Evolutionary conservation across 305 asterid genomes (phyloP).

Genomic region (Rubia balearica): DNA sequence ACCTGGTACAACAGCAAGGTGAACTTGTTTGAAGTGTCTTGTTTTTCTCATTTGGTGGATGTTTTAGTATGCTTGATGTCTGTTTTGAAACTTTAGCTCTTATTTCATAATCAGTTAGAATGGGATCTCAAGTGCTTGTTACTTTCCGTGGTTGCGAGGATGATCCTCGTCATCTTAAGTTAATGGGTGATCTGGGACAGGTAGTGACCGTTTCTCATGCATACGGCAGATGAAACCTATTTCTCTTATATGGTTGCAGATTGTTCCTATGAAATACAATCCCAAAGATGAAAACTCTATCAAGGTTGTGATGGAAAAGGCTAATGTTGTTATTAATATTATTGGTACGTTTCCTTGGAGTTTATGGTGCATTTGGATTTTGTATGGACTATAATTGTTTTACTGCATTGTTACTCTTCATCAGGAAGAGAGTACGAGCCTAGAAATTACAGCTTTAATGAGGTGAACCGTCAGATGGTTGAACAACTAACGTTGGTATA

Average conservation of each 20-base stretch:
- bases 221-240: not conserved
- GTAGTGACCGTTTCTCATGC: conserved; percentile 27
- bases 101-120: conserved; percentile 52
- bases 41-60: not conserved
- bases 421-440: conserved; percentile 95
- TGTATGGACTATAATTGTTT: conserved; percentile 8
- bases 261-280: conserved; percentile 86
- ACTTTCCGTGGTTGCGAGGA: conserved; percentile 98
- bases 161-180: conserved; percentile 85
- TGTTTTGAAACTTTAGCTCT: conserved; percentile 10
- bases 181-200: conserved; percentile 99
- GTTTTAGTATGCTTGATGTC: not conserved
- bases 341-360: conserved; percentile 42
- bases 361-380: not conserved
- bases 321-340: conserved; percentile 93
- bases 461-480: conserved; percentile 85
- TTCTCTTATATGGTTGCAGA: conserved; percentile 37
- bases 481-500: conserved; percentile 69
- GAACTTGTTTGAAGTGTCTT: conserved; percentile 13
- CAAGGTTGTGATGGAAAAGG: conserved; percentile 97
- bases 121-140: conserved; percentile 93
- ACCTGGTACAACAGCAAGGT: conserved; percentile 92
- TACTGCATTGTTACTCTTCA: conserved; percentile 17
- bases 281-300: conserved; percentile 88
- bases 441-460: conserved; percentile 87